Evolutionary conservation across 2,329 filamentous ascomycete genomes (phyloP).

Genomic region (Pseudogymnoascus verrucosus): DNA sequence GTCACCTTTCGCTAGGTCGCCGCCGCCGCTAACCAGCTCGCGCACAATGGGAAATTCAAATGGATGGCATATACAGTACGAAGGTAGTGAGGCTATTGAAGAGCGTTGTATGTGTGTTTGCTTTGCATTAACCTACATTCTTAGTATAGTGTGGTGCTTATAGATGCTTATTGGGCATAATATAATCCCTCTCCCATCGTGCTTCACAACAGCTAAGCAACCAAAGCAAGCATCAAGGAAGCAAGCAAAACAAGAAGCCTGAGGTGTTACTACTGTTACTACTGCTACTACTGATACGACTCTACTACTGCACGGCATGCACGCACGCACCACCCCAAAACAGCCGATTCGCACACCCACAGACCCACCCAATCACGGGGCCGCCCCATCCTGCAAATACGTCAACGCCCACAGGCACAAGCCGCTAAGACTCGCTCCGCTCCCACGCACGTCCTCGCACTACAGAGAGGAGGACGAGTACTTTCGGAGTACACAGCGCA

Average conservation of each 20-base stretch:
- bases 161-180: neutral
- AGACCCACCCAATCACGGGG: neutral
- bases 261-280: neutral
- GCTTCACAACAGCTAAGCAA: neutral
- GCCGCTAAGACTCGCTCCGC: neutral
- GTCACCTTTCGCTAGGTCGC: neutral
- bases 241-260: neutral
- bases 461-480: neutral
- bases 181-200: neutral
- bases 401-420: neutral
- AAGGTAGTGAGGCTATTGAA: neutral
- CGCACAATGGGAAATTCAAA: neutral
- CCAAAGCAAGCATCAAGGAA: neutral
- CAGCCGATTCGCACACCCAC: neutral
- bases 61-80: neutral
- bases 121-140: neutral
- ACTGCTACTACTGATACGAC: neutral
- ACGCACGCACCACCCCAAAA: neutral
- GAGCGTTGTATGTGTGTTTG: neutral
- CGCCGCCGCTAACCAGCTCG: neutral
- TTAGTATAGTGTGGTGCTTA: neutral
- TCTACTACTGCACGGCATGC: constrained; percentile 1
- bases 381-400: neutral
- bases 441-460: neutral
- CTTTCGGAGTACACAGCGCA: neutral